Conservation (phyloP, 2,329 filamentous ascomycete species). For the Lachnellula willkommii region DNA sequence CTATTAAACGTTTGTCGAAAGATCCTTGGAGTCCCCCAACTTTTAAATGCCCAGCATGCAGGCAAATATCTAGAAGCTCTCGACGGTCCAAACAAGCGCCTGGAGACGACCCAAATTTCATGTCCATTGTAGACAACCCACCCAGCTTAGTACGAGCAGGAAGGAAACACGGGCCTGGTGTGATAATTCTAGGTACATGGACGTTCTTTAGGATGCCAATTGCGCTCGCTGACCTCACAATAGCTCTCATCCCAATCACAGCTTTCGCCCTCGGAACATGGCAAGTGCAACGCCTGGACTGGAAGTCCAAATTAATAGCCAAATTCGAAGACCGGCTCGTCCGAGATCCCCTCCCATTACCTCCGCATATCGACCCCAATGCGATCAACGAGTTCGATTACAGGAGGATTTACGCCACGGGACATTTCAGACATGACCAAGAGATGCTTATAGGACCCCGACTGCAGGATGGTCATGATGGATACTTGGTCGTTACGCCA, state of each 20-base stretch:
- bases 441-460: constrained; percentile 96
- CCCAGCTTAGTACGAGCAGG: constrained; percentile 72
- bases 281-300: constrained; percentile 88
- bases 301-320: constrained; percentile 90
- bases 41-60: constrained; percentile 21
- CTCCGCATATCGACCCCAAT: constrained; percentile 73
- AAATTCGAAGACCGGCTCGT: constrained; percentile 89
- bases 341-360: constrained; percentile 77
- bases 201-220: not conserved
- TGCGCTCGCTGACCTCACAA: constrained; percentile 3
- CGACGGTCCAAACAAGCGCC: constrained; percentile 32
- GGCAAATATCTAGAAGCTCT: constrained; percentile 24
- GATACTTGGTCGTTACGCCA: constrained; percentile 87
- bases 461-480: constrained; percentile 81
- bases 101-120: constrained; percentile 72
- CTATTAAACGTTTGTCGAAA: not conserved
- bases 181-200: constrained; percentile 65
- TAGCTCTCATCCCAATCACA: constrained; percentile 73
- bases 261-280: constrained; percentile 87
- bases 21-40: constrained; percentile 3
- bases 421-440: constrained; percentile 74
- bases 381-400: constrained; percentile 89
- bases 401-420: constrained; percentile 71
- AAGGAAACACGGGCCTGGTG: constrained; percentile 68
- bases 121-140: constrained; percentile 82